Percentiles rank a stretch among this genome's conserved stretches.
These are phyloP conservation scores for Cystobasidium sp. DNA, from an alignment of 1,284 basidiomycete species.

Conservation along the genomic window DNA sequence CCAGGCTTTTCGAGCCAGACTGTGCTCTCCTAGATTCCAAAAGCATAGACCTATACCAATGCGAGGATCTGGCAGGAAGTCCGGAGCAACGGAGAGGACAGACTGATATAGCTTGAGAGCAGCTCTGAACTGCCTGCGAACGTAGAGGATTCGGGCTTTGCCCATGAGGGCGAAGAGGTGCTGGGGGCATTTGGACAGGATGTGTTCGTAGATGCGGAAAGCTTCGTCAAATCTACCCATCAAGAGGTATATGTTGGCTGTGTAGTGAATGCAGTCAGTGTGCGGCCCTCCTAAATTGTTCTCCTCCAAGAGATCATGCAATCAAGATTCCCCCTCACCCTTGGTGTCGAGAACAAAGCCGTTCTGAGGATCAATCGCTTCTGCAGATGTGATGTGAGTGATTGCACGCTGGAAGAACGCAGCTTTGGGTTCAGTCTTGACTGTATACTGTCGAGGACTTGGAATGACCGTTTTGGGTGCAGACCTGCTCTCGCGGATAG, in stretches of 20 bases:
- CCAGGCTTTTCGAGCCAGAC: slow-evolving; percentile 82
- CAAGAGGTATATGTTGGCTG: slow-evolving; percentile 36
- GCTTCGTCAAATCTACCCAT: slow-evolving; percentile 74
- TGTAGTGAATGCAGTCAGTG: slow-evolving; percentile 58
- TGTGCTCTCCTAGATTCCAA: slow-evolving; percentile 80
- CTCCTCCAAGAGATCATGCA: too few species aligned
- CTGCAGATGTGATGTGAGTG: slow-evolving; percentile 16
- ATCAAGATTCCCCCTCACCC: too few species aligned
- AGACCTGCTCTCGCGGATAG: slow-evolving; percentile 73
- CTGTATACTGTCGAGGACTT: slow-evolving; percentile 68
- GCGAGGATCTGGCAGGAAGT: slow-evolving; percentile 82
- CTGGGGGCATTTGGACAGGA: slow-evolving; percentile 54
- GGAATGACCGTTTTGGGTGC: slow-evolving; percentile 77
- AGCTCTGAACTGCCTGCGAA: slow-evolving; percentile 72
- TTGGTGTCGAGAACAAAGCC: slow-evolving; percentile 45
- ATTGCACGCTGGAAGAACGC: slow-evolving; percentile 20
- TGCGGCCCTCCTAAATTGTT: slow-evolving; percentile 63
- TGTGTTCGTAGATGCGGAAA: slow-evolving; percentile 73
- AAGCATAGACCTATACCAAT: slow-evolving; percentile 91
- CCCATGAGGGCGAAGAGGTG: slow-evolving; percentile 38
- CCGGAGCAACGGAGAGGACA: slow-evolving; percentile 74
- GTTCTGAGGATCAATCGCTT: slow-evolving; percentile 3
- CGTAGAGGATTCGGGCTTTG: slow-evolving; percentile 80
- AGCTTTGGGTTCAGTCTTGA: slow-evolving; percentile 18
- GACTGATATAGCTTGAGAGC: slow-evolving; percentile 79